Percentiles rank a stretch among this genome's conserved stretches.
Evolutionary conservation across 768 basidiomycete genomes (phyloP).

Genomic region (Agaricus sinodeliciosus): DNA sequence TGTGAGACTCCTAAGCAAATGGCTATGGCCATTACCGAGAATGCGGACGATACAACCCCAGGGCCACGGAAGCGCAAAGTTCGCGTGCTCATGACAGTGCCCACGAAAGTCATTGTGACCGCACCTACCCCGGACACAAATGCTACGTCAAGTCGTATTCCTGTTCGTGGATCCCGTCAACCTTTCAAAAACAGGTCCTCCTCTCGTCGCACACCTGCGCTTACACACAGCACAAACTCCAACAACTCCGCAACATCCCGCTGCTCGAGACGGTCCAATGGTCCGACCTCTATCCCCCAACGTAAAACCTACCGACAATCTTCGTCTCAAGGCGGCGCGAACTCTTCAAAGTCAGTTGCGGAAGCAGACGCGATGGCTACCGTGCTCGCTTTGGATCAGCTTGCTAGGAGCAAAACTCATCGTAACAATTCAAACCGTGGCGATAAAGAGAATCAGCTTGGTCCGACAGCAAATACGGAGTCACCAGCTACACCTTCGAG

Average conservation of each 20-base stretch:
- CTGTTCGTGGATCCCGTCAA: constrained; percentile 34
- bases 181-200: constrained; percentile 24
- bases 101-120: constrained; percentile 46
- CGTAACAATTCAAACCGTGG: constrained; percentile 7
- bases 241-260: constrained; percentile 1
- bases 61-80: constrained; percentile 22
- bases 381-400: constrained; percentile 13
- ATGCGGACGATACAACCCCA: constrained; percentile 11
- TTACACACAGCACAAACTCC: constrained; percentile 20
- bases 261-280: constrained; percentile 7
- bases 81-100: constrained; percentile 38
- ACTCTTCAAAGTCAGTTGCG: constrained; percentile 11
- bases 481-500: constrained; percentile 43
- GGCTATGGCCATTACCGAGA: constrained; percentile 4
- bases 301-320: constrained; percentile 20
- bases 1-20: neutral
- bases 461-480: constrained; percentile 27
- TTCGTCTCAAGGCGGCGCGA: constrained; percentile 19
- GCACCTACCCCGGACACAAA: constrained; percentile 43
- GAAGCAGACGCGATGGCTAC: constrained; percentile 13
- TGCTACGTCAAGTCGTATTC: constrained; percentile 28
- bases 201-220: constrained; percentile 17
- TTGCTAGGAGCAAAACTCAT: constrained; percentile 12
- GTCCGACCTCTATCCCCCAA: constrained; percentile 28
- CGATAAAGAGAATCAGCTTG: constrained; percentile 36